Evolutionary conservation across 129 eudicot species (phyloP).

Genomic region (carrot (Daucus carota)): DNA sequence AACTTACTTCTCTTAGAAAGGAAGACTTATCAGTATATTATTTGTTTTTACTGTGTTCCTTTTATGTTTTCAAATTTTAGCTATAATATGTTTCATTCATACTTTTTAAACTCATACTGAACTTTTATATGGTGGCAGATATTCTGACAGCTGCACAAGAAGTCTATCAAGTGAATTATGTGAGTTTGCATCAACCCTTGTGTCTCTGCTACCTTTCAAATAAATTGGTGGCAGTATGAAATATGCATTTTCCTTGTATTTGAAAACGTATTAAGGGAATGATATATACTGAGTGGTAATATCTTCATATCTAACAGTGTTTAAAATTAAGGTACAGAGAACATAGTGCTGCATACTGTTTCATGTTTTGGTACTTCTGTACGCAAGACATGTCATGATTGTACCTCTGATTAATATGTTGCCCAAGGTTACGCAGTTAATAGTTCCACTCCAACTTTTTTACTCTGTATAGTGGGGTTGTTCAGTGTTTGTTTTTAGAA

Average conservation of each 20-base stretch:
- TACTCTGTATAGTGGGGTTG: too few relatives aligned
- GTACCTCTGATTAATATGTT: too few relatives aligned
- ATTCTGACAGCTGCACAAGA: conserved; percentile 75
- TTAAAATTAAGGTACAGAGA: not conserved
- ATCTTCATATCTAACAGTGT: too few relatives aligned
- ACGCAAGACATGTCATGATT: not conserved
- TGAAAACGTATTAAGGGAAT: not conserved
- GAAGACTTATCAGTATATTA: too few relatives aligned
- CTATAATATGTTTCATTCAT: not conserved
- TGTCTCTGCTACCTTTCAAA: not conserved
- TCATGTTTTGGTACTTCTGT: not conserved
- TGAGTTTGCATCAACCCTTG: conserved; percentile 32
- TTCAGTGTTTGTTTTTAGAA: too few relatives aligned
- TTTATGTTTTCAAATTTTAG: not conserved
- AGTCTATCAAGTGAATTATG: conserved; percentile 60
- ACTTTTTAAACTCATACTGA: conserved; percentile 5
- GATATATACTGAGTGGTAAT: not conserved
- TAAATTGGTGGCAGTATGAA: not conserved
- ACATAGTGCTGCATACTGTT: not conserved
- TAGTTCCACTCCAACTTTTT: too few relatives aligned
- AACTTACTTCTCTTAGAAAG: too few relatives aligned
- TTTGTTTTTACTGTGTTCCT: not conserved
- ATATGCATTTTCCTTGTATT: not conserved
- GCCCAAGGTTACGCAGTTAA: too few relatives aligned
- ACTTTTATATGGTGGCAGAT: conserved; percentile 51